Evolutionary conservation across 1,284 basidiomycete genomes (phyloP), one percentile per base, ranked within the genome.

Genomic region (Rhodotorula glutinis): DNA sequence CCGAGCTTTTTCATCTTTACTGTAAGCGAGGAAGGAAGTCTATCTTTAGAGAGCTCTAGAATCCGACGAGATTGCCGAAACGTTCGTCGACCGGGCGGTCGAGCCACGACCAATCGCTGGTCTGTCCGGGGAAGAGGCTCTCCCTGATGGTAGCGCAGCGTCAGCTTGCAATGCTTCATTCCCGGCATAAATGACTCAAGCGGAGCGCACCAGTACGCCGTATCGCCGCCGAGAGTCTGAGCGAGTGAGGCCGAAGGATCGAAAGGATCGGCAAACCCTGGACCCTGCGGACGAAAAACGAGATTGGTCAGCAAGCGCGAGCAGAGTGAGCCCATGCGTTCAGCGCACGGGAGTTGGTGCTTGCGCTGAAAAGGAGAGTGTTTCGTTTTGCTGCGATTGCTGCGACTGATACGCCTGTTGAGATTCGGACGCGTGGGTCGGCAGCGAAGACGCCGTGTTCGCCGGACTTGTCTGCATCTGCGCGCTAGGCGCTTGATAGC

Each of bases 21-120:
- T 38, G 33, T 38, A 38, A 38, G 33, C 7, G 33, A 38, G 33
- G 33, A 7, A 38, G 17, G 19, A 46, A 8, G 14, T 11, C 49
- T 21, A 25, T 52, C 49, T 51, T 14, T 52, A 11, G 11, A 38
- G 33, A 38, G 33, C 33, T 38, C 33, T 17, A 47, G n/a, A 47
- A 47, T 21, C 46, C 46, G n/a, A n/a, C 46, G 9, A n/a, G 19
- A 9, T n/a, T n/a, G 46, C 46, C 46, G 46, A 47, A 47, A 23
- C 46, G 46, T 10, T 47, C 46, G 46, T 47, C 46, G 23, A 47
- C 21, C 11, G 49, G 49, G 25, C 49, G 30, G 10, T 47, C 52
- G 7, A 61, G 33, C 60, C 60, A 61, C n/a, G 30, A 40, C 60
- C 60, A 61, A n/a, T 61, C 60, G 10, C 43, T 47, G 43, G 43